These are phyloP conservation scores for Cryptococcus depauperatus DNA, from an alignment of 1,284 basidiomycete genomes.

Conservation along the genomic window DNA sequence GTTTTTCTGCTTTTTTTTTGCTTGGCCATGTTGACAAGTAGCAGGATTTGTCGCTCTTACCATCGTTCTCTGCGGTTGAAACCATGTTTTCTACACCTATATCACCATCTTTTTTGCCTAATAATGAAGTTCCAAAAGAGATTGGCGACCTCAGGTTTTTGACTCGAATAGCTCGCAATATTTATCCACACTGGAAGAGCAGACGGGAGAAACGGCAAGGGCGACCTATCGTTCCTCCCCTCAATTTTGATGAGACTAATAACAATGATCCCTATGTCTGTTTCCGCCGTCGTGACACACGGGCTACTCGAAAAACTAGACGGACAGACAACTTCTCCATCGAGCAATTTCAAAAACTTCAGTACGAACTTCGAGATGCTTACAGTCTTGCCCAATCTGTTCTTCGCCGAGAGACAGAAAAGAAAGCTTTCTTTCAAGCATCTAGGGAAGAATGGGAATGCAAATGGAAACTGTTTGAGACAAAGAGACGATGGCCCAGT, in stretches of 20 bases:
- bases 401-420: conserved; percentile 63
- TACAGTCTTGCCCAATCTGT: conserved; percentile 65
- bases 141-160: conserved; percentile 55
- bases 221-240: conserved; percentile 62
- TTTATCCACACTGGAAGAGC: conserved; percentile 77
- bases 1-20: background rate
- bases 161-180: conserved; percentile 55
- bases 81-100: conserved; percentile 58
- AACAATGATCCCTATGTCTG: conserved; percentile 96
- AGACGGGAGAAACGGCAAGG: conserved; percentile 65
- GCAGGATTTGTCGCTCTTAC: conserved; percentile 51
- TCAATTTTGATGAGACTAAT: conserved; percentile 82
- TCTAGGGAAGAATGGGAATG: conserved; percentile 68
- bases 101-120: conserved; percentile 55
- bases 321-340: conserved; percentile 80
- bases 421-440: conserved; percentile 57
- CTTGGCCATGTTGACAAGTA: background rate
- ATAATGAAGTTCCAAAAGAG: conserved; percentile 55
- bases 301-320: conserved; percentile 88
- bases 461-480: conserved; percentile 63
- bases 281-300: conserved; percentile 92
- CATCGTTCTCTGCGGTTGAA: conserved; percentile 71
- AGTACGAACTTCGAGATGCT: conserved; percentile 64
- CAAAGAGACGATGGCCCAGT: conserved; percentile 67
- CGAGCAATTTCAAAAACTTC: conserved; percentile 74